Evolutionary conservation across 1,139 yeast genomes (phyloP), one percentile per base, ranked within the genome.

Genomic region (Chernovozyma sophiae-reginae): DNA sequence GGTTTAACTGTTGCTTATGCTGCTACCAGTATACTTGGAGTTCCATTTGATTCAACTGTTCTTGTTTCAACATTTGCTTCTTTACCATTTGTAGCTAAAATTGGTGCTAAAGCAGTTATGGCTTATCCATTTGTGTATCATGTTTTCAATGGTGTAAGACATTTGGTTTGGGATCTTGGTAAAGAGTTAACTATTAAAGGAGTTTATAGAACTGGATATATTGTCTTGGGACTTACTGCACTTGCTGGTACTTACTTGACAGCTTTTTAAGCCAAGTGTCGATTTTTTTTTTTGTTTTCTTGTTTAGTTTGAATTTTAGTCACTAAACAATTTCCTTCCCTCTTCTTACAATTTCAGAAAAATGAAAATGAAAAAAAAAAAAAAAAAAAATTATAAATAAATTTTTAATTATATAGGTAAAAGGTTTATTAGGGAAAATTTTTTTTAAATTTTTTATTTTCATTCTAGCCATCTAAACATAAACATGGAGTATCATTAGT

Each of bases 71-170:
- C 71, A n/a, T 74, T 71, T 56, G 73, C 69, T 45, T 65, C 65
- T 11, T 71, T 85, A 48, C 95, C 96, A 30, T 56, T 76, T 19
- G 68, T 68, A 42, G 68, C 72, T 33, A 86, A 89, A 65, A 52
- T 77, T 43, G 71, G 72, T 28, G 64, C 78, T 42, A 92, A 92
- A 70, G 81, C 83, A 35, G 53, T 77, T 29, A 78, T 83, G 53
- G 79, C 95, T 4, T 76, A 77, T 66, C 92, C 97, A 48, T 89
- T 92, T 62, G 85, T 85, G 32, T 89, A 76, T 81, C 98, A 92
- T 63, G 58, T 74, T 35, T 77, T 72, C 60, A 89, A 90, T 62
- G 97, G 97, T 52, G 46, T 90, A 45, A 86, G 98, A 76, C 98
- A 92, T 62, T 69, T 90, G 65, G 56, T 86, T 41, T 92, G 97